Percentiles rank a stretch among this genome's conserved stretches.
Evolutionary conservation across 2,329 filamentous ascomycete species (phyloP).

Genomic region (Cytospora mali): DNA sequence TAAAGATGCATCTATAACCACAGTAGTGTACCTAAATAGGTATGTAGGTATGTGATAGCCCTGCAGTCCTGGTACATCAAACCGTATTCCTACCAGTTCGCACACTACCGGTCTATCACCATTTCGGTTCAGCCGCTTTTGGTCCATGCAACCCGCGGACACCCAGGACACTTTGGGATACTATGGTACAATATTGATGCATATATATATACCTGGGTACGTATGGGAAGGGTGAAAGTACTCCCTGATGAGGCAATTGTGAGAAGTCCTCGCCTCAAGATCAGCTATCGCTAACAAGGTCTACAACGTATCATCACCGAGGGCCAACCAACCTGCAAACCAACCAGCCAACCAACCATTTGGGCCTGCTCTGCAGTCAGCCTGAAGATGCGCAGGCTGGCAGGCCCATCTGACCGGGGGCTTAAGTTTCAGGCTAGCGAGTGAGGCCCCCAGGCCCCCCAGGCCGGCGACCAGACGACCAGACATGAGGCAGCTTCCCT

Average conservation of each 20-base stretch:
- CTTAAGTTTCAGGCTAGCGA: conserved; percentile 20
- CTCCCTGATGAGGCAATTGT: not conserved
- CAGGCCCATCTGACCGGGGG: conserved; percentile 9
- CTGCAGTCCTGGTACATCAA: conserved; percentile 10
- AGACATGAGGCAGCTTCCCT: not conserved
- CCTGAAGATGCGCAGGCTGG: not conserved
- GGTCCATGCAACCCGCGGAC: conserved; percentile 15
- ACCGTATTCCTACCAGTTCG: conserved; percentile 2
- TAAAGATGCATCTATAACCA: too few species aligned
- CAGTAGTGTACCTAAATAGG: not conserved
- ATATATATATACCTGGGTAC: too few species aligned
- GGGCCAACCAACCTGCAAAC: not conserved
- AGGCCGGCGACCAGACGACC: conserved; percentile 7
- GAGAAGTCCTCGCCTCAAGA: conserved; percentile 1
- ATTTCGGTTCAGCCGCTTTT: conserved; percentile 13
- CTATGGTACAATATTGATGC: too few species aligned
- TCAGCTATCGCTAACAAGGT: conserved; percentile 1
- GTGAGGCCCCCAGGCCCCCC: conserved; percentile 18
- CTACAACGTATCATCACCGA: not conserved
- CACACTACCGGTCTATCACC: conserved; percentile 10
- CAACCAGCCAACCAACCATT: conserved; percentile 7
- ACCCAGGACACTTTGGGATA: not conserved
- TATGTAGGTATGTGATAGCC: not conserved
- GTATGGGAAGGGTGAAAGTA: not conserved
- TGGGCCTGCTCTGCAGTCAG: too few species aligned